Evolutionary conservation across 106 monocot genomes (phyloP).

Genomic region (Hemerocallis citrina): DNA sequence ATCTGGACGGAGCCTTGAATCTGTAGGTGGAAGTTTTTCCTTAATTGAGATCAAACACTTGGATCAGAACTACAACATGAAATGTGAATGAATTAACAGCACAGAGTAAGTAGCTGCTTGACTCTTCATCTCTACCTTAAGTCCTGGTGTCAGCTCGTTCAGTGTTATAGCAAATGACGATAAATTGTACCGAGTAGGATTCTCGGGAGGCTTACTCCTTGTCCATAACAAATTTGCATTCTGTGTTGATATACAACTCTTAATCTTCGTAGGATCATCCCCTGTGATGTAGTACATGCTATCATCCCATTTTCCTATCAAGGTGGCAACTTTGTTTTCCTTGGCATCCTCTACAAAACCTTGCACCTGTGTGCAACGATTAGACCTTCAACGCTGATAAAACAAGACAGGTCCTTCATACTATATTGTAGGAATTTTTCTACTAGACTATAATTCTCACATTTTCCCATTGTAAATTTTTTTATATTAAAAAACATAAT

Average conservation of each 20-base stretch:
- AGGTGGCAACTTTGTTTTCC: constrained; percentile 43
- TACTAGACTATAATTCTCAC: too few relatives aligned
- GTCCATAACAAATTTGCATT: constrained; percentile 38
- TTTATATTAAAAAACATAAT: background rate
- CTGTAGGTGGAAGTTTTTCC: constrained; percentile 81
- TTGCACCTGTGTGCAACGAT: constrained; percentile 34
- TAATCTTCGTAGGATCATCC: constrained; percentile 23
- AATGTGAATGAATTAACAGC: background rate
- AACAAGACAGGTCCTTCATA: too few relatives aligned
- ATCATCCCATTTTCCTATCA: constrained; percentile 79
- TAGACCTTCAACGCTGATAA: background rate
- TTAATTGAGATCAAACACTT: constrained; percentile 27
- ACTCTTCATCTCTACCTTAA: constrained; percentile 28
- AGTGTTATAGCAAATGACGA: constrained; percentile 57
- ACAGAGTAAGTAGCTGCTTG: background rate
- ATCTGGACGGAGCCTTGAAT: constrained; percentile 77
- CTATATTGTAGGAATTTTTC: too few relatives aligned
- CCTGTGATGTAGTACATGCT: constrained; percentile 38
- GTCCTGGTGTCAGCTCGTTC: constrained; percentile 41
- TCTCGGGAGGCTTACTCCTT: constrained; percentile 31
- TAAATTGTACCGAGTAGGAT: constrained; percentile 58
- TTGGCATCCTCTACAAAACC: constrained; percentile 61
- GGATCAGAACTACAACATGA: constrained; percentile 25
- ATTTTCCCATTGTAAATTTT: too few relatives aligned
- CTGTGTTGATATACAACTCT: constrained; percentile 4